Base-by-base conservation (phyloP, 2,329 filamentous ascomycete species). In the Xylaria arbuscula region DNA sequence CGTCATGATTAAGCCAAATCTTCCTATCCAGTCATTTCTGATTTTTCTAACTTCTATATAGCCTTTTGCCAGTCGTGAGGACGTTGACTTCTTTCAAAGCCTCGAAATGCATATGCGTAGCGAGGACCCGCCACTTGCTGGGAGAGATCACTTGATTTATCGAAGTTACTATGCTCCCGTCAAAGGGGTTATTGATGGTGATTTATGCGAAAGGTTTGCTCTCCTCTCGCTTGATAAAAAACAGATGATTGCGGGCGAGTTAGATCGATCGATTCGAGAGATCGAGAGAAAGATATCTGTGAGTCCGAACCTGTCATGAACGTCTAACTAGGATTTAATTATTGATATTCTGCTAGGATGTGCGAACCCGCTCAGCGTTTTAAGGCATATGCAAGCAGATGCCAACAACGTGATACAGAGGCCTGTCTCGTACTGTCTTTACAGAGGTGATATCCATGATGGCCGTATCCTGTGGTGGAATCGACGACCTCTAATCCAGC, bases 61-160 rank as follows among this genome's bases (percentile, higher is more conserved):
- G 66, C 96, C 97, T 0, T 98, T 99, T 78, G 85, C 94, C 55
- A 92, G 90, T 70, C 92, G 97, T 45, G 94, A 98, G 77, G 95
- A 98, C 76, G 93, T 97, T 58, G 96, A 98, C 80, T 98, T 99
- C 82, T 99, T 99, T 88, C 94, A 98, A 80, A 93, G 89, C 69
- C 86, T 99, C 28, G 96, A 99, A 82, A 90, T 92, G 77, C 93
- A 97, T 77, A 86, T 99, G 78, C 88, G 95, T 56, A 89, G 88
- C 13, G 93, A 97, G 77, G 94, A 97, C 76, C 87, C 94, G 42
- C 95, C 95, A 8, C 83, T 99, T 55, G 93, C 93, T 22, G 97
- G 96, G 50, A 88, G 97, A 72, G 97, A 99, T 79, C 96, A 99
- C 80, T 85, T 99, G 54, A 97, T 97, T 76, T 99, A 97, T 80